Conservation (phyloP, 768 basidiomycete species). For the Rubroboletus pulcherrimus region DNA sequence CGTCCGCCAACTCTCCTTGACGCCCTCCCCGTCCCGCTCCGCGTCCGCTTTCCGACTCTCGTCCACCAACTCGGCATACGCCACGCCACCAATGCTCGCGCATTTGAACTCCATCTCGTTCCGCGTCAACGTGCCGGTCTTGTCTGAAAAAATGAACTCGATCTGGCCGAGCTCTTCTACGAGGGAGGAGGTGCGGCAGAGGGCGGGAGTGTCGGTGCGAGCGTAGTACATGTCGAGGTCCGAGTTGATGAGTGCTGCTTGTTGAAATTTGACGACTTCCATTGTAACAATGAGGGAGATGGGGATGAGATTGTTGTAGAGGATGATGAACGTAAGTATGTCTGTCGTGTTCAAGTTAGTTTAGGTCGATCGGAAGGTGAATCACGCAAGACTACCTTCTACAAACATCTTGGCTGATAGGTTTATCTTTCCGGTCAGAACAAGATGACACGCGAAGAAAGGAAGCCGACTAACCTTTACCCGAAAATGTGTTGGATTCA, state of each 20-base stretch:
- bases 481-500: slow-evolving; percentile 54
- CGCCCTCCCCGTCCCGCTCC: slow-evolving; percentile 38
- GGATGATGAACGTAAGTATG: slow-evolving; percentile 95
- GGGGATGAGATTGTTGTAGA: slow-evolving; percentile 98
- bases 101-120: slow-evolving; percentile 98
- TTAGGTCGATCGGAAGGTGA: neutral
- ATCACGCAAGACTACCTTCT: slow-evolving; percentile 54
- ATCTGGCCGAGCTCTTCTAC: slow-evolving; percentile 99
- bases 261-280: slow-evolving; percentile 99
- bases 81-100: slow-evolving; percentile 83
- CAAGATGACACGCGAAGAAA: too few species aligned
- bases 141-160: slow-evolving; percentile 93
- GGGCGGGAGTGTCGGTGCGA: slow-evolving; percentile 90
- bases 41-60: slow-evolving; percentile 68
- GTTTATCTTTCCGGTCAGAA: neutral
- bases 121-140: slow-evolving; percentile 91
- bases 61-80: slow-evolving; percentile 89
- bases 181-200: slow-evolving; percentile 96
- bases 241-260: slow-evolving; percentile 94
- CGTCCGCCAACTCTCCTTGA: slow-evolving; percentile 63
- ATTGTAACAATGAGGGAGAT: slow-evolving; percentile 99
- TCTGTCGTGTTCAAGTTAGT: slow-evolving; percentile 45
- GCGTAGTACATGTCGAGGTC: slow-evolving; percentile 99
- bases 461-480: slow-evolving; percentile 49
- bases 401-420: slow-evolving; percentile 67